A percentile compares a stretch with the other conserved stretches of the same genome.
Evolutionary conservation across 2,329 filamentous ascomycete genomes (phyloP).

Genomic region (Arthrobotrys megalospora): DNA sequence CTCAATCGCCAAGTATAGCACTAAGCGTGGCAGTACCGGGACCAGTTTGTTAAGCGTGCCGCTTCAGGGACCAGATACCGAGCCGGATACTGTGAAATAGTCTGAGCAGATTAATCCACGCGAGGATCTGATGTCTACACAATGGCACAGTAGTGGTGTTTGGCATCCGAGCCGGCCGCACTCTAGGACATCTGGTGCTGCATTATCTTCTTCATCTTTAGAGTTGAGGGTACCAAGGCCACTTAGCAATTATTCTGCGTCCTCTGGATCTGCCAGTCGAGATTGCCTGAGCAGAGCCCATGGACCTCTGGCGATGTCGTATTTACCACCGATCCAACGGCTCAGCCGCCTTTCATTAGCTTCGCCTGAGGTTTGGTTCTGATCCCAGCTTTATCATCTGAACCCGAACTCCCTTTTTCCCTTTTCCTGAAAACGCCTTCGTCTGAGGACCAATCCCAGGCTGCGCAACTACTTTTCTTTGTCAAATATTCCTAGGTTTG

Average conservation of each 20-base stretch:
- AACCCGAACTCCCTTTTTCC: background rate
- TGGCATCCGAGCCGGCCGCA: background rate
- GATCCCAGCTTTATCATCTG: background rate
- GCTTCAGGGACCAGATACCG: constrained; percentile 51
- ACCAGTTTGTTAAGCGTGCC: constrained; percentile 52
- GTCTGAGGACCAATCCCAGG: constrained; percentile 1
- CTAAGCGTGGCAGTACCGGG: constrained; percentile 50
- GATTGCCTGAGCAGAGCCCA: constrained; percentile 2
- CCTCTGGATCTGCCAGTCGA: constrained; percentile 12
- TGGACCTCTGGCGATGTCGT: background rate
- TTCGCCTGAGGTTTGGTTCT: constrained; percentile 2
- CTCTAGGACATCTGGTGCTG: constrained; percentile 10
- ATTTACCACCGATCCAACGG: constrained; percentile 12
- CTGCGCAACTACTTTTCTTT: background rate
- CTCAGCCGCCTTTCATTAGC: constrained; percentile 8
- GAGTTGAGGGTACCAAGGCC: constrained; percentile 9
- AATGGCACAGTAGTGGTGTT: background rate
- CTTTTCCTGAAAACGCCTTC: too few relatives aligned
- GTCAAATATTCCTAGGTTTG: constrained; percentile 20
- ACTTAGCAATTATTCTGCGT: constrained; percentile 12
- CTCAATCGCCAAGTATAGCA: constrained; percentile 55
- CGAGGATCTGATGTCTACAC: background rate
- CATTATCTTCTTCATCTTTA: constrained; percentile 14
- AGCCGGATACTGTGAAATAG: constrained; percentile 60
- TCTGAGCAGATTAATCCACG: constrained; percentile 22